Evolutionary conservation across 2,329 filamentous ascomycete species (phyloP), one percentile per base, ranked within the genome.

Genomic region (Fusarium bulbicola): DNA sequence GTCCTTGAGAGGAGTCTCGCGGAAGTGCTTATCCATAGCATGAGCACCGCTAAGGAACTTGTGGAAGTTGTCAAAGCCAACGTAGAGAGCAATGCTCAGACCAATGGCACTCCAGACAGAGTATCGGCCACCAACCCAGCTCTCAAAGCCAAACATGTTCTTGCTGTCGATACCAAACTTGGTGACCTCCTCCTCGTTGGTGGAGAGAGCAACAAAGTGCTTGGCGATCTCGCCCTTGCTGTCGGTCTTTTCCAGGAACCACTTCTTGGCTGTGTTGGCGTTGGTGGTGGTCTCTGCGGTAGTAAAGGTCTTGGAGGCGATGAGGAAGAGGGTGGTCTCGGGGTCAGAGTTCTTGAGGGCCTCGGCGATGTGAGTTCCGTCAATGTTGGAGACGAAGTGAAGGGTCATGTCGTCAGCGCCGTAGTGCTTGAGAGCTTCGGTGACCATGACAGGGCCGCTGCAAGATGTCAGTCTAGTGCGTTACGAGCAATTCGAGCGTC

Each of bases 91-190:
- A 65, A 99, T 95, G 73, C 94, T 97, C 72, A 99, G 87, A 77
- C 96, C 96, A 80, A 99, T 99, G 82, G 96, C 96, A 77, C 95
- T 97, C 96, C 96, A 99, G 76, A 99, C 96, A 68, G 95, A 97
- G 90, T 99, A 99, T 68, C 96, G 93, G 65, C 96, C 96, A 82
- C 96, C 96, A 59, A 98, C 95, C 96, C 96, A 99, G 85, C 93
- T 97, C 85, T 95, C 95, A 82, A 99, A 99, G 79, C 95, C 95
- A 81, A 99, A 99, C 96, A 99, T 99, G 89, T 98, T 99, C 89
- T 95, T 95, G 85, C 92, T 92, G 86, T 98, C 95, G 80, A 99
- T 99, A 75, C 96, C 96, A 80, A 99, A 99, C 88, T 98, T 98
- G 85, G 93, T 95, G 71, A 99, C 96, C 86, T 98, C 95, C 60